Evolutionary conservation across 192 early-diverging fungal species (phyloP).

Genomic region (Paraglomus brasilianum): DNA sequence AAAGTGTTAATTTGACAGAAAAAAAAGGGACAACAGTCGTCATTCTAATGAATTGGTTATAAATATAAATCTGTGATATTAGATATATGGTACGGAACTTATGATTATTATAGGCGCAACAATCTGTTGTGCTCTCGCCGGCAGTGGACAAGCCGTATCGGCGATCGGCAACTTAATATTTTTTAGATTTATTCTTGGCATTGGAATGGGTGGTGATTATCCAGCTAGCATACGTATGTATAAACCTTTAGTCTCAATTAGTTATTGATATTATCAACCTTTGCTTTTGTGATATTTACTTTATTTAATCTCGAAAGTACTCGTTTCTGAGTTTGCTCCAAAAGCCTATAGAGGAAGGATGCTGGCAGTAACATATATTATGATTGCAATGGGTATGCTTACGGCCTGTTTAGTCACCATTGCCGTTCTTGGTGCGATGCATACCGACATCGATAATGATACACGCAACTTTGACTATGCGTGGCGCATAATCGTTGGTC

Average conservation of each 20-base stretch:
- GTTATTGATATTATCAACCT: no score
- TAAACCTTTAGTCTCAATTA: no score
- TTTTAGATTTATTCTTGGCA: constrained; percentile 89
- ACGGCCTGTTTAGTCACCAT: constrained; percentile 70
- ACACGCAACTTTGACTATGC: constrained; percentile 70
- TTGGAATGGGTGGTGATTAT: no score
- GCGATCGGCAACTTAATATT: constrained; percentile 63
- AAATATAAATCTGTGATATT: no score
- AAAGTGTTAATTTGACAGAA: no score
- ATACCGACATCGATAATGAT: constrained; percentile 57
- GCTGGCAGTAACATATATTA: constrained; percentile 80
- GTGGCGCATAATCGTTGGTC: constrained; percentile 78
- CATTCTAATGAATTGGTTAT: no score
- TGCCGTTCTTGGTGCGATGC: constrained; percentile 63
- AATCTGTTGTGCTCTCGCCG: constrained; percentile 73
- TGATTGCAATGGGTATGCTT: constrained; percentile 84
- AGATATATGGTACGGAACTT: constrained; percentile 87
- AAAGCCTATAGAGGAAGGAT: constrained; percentile 74
- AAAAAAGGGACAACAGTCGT: no score
- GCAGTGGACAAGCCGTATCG: constrained; percentile 65
- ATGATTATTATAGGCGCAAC: constrained; percentile 92
- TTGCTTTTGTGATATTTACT: no score
- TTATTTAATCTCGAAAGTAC: constrained; percentile 59
- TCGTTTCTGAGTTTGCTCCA: constrained; percentile 88
- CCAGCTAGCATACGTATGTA: constrained; percentile 96